Evolutionary conservation across 2,329 filamentous ascomycete species (phyloP), one percentile per base, ranked within the genome.

Genomic region (Epichloe festucae): DNA sequence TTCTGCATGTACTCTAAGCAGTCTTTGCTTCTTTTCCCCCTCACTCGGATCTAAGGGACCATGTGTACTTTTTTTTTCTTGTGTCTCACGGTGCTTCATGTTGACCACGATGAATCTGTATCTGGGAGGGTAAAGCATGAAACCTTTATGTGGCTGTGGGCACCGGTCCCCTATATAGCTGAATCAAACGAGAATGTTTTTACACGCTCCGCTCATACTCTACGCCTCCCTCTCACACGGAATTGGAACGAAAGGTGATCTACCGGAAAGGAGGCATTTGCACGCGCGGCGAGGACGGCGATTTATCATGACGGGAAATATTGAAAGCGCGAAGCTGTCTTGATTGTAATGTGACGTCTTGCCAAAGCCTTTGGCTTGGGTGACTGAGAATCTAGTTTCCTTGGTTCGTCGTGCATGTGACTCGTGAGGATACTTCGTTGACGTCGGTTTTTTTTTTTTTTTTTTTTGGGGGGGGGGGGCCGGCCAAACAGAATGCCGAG

Each of bases 121-220:
- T 43, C 39, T n/a, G 14, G 31, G 14, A 3, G 5, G 48, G 15
- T 23, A 23, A n/a, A 34, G 2, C 40, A 36, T 27, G 40, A 43
- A 17, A 39, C 36, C 11, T 35, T 23, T 15, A 15, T 35, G 27
- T 43, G 17, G 31, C 39, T 49, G 17, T 19, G 15, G 14, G 38
- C n/a, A 43, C 17, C 4, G 48, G 14, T 34, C 3, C 40, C 21
- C 19, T 49, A 40, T 15, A 51, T 47, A 17, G 14, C 14, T 40
- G 23, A 14, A 31, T 19, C 11, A 21, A 46, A 46, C 8, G 14
- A 50, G 35, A 46, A 50, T 23, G 49, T 31, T 39, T 39, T n/a
- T 11, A 17, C 2, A 86, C 68, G 60, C 83, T 87, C n/a, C 74
- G 70, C 65, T 87, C 84, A 39, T 70, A 58, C 2, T 82, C 78